A percentile compares a stretch with the other conserved stretches of the same genome.
Evolutionary conservation across 257 asterid genomes (phyloP).

Genomic region (Oldenlandia corymbosa): DNA sequence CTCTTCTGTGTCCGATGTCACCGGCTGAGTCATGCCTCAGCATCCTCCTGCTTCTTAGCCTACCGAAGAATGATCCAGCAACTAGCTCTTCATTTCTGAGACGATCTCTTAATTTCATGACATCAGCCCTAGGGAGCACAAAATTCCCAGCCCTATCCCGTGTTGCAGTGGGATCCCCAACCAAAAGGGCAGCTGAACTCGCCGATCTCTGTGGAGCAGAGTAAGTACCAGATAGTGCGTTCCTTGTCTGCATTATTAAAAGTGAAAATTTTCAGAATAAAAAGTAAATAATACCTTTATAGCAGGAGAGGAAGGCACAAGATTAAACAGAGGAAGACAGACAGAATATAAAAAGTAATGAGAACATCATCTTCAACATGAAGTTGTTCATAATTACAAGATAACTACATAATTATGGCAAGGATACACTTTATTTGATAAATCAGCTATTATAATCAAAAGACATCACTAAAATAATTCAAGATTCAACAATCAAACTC

Average conservation of each 20-base stretch:
- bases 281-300: background rate
- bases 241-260: conserved; percentile 70
- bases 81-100: conserved; percentile 90
- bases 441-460: background rate
- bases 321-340: background rate
- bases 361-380: background rate
- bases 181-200: conserved; percentile 96
- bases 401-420: background rate
- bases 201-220: conserved; percentile 99
- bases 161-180: conserved; percentile 90
- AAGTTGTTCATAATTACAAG: background rate
- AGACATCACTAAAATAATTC: background rate
- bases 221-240: conserved; percentile 95
- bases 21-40: conserved; percentile 63
- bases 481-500: background rate
- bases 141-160: conserved; percentile 96
- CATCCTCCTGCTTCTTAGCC: conserved; percentile 53
- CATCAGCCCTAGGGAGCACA: conserved; percentile 98
- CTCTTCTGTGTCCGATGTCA: conserved; percentile 90
- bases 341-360: background rate
- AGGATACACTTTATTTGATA: background rate
- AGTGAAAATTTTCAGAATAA: background rate
- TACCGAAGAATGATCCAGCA: conserved; percentile 72
- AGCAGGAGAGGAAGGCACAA: background rate
- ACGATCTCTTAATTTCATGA: conserved; percentile 95